Percentiles rank a stretch among this genome's conserved stretches.
These are phyloP conservation scores for Candolleomyces efflorescens DNA, from an alignment of 768 basidiomycete species.

Conservation along the genomic window DNA sequence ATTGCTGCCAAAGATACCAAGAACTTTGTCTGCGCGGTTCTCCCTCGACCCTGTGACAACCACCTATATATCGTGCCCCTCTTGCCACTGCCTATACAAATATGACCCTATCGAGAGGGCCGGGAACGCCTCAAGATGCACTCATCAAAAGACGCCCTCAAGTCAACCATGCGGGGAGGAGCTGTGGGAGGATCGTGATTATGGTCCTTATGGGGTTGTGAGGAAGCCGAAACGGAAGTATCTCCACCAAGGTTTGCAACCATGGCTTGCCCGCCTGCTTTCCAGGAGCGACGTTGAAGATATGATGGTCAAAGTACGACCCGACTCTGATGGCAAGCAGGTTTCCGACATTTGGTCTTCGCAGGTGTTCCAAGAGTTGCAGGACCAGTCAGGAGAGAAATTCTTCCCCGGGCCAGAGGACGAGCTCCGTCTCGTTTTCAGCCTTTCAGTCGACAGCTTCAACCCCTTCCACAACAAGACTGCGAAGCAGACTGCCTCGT, in stretches of 20 bases:
- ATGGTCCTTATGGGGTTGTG: no score
- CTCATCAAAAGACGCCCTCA: background rate
- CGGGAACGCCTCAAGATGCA: background rate
- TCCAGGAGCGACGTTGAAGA: background rate
- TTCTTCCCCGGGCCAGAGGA: conserved; percentile 5
- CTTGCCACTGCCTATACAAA: background rate
- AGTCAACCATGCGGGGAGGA: no score
- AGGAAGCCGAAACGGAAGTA: no score
- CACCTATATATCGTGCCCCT: background rate
- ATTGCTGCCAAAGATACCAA: no score
- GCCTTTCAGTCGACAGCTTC: conserved; percentile 28
- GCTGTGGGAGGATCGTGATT: no score
- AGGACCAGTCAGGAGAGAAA: background rate
- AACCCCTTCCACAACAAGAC: conserved; percentile 23
- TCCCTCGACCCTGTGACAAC: background rate
- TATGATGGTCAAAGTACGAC: background rate
- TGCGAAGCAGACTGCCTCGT: conserved; percentile 18
- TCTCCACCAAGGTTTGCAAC: no score
- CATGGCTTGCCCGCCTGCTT: no score
- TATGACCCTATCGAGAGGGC: background rate
- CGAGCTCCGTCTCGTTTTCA: conserved; percentile 14
- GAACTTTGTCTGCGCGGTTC: no score
- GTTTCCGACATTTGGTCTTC: background rate
- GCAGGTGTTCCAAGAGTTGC: background rate
- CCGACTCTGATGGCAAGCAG: background rate